Evolutionary conservation across 495 filamentous ascomycete species (phyloP), one percentile per base, ranked within the genome.

Genomic region (Penicillium samsonianum): DNA sequence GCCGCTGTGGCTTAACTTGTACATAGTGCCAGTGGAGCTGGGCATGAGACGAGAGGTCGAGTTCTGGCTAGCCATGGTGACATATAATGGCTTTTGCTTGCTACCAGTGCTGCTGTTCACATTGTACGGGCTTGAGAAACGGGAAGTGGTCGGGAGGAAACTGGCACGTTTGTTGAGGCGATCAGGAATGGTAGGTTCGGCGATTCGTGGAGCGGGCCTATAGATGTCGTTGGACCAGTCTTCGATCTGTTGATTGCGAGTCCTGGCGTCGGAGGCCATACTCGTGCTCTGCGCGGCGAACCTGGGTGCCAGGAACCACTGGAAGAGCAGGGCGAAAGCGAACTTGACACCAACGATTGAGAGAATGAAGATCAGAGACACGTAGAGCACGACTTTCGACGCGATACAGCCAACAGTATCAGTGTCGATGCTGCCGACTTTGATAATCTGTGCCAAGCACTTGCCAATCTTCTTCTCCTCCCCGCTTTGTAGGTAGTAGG

Each of bases 221-320:
- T 98, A 97, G 64, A 98, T 98, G 62, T 99, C 95, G 58, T 99
- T 92, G 12, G 86, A 88, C 95, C 95, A 99, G 61, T 97, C 93
- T 72, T 99, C 95, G 55, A 99, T 99, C 69, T 98, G 90, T 57
- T 90, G 87, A 53, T 93, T 87, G 43, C 95, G 84, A 68, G 89
- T 87, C 67, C 89, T 90, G 44, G 82, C 79, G 69, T 92, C 86
- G 3, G 87, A 81, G 16, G 73, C 74, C 66, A 85, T 75, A 11
- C 86, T 89, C 3, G 92, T 90, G 65, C 86, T 92, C 26, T 80
- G 73, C 0, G 94, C 89, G 9, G 86, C 93, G 67, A 91, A 92
- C 28, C 84, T 87, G 58, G 86, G 86, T 60, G 87, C 87, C 57
- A 96, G 76, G 67, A 99, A 94, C 95, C 94, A 99, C 62, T 95